These are phyloP conservation scores for Solanum chmielewskii DNA, from an alignment of 257 asterid genomes.

Conservation along the genomic window DNA sequence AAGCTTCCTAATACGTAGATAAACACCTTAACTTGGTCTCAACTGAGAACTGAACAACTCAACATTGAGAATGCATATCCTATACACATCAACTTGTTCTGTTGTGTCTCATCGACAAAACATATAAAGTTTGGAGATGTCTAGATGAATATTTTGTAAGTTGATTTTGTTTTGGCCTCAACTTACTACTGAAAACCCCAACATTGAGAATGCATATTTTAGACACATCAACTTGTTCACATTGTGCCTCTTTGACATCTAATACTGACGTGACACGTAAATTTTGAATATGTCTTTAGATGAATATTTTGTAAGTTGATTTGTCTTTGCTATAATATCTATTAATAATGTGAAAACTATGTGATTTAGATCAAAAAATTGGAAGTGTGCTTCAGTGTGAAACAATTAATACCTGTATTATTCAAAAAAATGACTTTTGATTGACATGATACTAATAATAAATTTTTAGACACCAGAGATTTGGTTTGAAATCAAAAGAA, in stretches of 20 bases:
- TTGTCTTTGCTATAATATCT: background rate
- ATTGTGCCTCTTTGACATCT: background rate
- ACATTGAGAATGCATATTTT: background rate
- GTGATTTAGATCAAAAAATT: too few species aligned
- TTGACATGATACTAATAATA: background rate
- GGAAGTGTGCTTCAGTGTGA: background rate
- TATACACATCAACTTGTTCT: background rate
- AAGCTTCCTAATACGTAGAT: background rate
- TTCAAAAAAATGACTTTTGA: background rate
- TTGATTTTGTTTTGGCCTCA: background rate
- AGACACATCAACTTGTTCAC: background rate
- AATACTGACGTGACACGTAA: background rate
- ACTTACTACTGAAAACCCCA: background rate
- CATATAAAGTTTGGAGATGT: background rate
- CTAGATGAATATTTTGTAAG: background rate
- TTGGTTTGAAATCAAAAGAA: background rate
- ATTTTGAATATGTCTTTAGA: background rate
- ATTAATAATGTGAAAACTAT: background rate
- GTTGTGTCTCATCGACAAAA: background rate
- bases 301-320: background rate
- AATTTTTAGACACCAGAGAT: background rate
- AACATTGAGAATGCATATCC: background rate
- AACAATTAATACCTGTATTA: background rate
- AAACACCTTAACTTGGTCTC: background rate
- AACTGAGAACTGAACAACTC: fast-evolving